Evolutionary conservation across 23 red algal genomes (phyloP), one percentile per base, ranked within the genome.

Genomic region (Gracilariopsis chorda): DNA sequence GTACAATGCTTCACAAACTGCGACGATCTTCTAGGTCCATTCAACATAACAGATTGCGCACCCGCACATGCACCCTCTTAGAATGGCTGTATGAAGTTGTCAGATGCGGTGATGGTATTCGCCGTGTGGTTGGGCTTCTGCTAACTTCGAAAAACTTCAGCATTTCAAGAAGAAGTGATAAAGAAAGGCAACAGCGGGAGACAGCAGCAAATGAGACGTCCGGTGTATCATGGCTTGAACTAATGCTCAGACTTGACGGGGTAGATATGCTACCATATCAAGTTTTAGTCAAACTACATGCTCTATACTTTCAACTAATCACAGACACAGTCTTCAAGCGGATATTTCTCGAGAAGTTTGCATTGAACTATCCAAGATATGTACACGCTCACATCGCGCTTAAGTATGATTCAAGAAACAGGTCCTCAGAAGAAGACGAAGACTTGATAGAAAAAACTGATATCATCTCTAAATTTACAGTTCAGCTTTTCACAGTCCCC

Each of bases 401-500:
- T 0, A 53, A 39, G 32, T 68, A 68, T 17, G 62, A 68, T 19
- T n/a, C 17, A 8, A 16, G 51, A 83, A 35, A 46, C 2, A 47
- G n/a, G 19, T 37, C 51, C 2, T 33, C 32, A 19, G 52, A 61
- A 34, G 30, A 7, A 16, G 2, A 28, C 35, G 41, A 61, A 13
- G 29, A 40, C 37, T 0, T 9, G 10, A 36, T 2, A 12, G 20
- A 25, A 17, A 36, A 68, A 40, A 40, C 1, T 9, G 92, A 88
- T 28, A 67, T 95, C n/a, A 61, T 88, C 8, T 70, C 80, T 19
- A 85, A 21, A 43, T 96, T 96, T 46, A 75, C 94, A 2, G 94
- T 96, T 40, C 95, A 98, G 35, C 69, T 98, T 11, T 92, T 98
- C 69, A 98, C 95, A 10, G 95, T 98, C 33, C 95, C 95, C 34